These are phyloP conservation scores for Hydnomerulius pinastri DNA, from an alignment of 768 basidiomycete species.

Conservation along the genomic window DNA sequence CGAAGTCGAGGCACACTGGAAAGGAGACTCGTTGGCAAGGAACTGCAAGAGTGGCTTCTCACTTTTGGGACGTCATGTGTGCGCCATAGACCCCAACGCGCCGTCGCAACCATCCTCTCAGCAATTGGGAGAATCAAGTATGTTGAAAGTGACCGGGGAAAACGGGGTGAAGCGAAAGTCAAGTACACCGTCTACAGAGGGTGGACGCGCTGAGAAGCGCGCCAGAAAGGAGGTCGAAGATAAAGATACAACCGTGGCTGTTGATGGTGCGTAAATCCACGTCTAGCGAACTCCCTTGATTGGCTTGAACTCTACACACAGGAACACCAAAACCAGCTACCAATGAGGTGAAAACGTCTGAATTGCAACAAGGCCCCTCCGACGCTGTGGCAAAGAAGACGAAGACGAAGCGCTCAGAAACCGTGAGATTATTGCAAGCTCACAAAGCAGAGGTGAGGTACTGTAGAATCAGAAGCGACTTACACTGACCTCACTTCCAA, in stretches of 20 bases:
- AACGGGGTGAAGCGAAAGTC: slow-evolving; percentile 53
- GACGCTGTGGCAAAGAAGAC: slow-evolving; percentile 32
- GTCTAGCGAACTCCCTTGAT: slow-evolving; percentile 29
- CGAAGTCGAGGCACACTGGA: slow-evolving; percentile 86
- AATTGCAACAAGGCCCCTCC: slow-evolving; percentile 20
- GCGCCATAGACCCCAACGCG: slow-evolving; percentile 51
- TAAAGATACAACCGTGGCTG: slow-evolving; percentile 32
- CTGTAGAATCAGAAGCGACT: slow-evolving; percentile 15
- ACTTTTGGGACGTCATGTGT: slow-evolving; percentile 73
- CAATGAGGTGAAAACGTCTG: slow-evolving; percentile 23
- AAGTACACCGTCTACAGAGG: slow-evolving; percentile 41
- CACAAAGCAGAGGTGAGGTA: slow-evolving; percentile 60
- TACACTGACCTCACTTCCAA: slow-evolving; percentile 28
- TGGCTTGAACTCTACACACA: slow-evolving; percentile 8
- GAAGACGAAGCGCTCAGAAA: slow-evolving; percentile 41
- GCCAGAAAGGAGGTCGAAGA: slow-evolving; percentile 53
- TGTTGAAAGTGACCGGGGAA: slow-evolving; percentile 17
- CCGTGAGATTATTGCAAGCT: slow-evolving; percentile 48
- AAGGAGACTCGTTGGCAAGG: slow-evolving; percentile 55
- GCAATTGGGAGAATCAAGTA: slow-evolving; percentile 13
- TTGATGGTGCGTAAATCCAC: slow-evolving; percentile 39
- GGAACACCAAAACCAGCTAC: slow-evolving; percentile 9
- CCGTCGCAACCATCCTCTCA: slow-evolving; percentile 16
- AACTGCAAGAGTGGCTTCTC: slow-evolving; percentile 75
- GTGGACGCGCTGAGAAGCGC: slow-evolving; percentile 65